A percentile compares a stretch with the other conserved stretches of the same genome.
Evolutionary conservation across 345 rosid genomes (phyloP).

Genomic region (Lepidium didymum): DNA sequence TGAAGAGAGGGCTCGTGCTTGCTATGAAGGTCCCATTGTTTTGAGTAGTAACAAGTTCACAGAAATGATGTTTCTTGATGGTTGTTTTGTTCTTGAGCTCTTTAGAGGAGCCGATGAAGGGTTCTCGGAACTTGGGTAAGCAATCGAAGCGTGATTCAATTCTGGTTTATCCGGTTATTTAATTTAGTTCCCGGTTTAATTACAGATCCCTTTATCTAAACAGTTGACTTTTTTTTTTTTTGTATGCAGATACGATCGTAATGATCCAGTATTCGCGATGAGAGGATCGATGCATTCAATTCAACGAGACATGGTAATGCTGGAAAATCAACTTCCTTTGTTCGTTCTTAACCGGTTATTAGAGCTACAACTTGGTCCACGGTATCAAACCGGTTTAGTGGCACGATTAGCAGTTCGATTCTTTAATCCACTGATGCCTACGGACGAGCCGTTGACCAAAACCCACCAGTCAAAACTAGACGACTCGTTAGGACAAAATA

Average conservation of each 20-base stretch:
- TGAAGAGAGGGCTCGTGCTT: slow-evolving; percentile 55
- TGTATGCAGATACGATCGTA: slow-evolving; percentile 35
- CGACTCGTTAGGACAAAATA: slow-evolving; percentile 23
- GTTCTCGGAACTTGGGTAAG: slow-evolving; percentile 42
- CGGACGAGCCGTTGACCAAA: slow-evolving; percentile 65
- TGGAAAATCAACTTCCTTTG: slow-evolving; percentile 72
- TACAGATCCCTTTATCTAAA: background rate
- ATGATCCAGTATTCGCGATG: slow-evolving; percentile 71
- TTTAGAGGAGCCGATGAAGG: slow-evolving; percentile 64
- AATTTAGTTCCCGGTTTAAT: background rate
- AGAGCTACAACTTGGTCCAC: slow-evolving; percentile 48
- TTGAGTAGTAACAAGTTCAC: slow-evolving; percentile 62
- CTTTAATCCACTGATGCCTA: slow-evolving; percentile 71
- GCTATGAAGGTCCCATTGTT: slow-evolving; percentile 52
- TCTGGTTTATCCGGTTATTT: background rate
- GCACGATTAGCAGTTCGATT: slow-evolving; percentile 50
- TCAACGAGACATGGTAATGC: slow-evolving; percentile 77
- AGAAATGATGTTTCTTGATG: slow-evolving; percentile 81
- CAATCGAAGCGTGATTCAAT: background rate
- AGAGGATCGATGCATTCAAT: slow-evolving; percentile 79
- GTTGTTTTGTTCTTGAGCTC: slow-evolving; percentile 67
- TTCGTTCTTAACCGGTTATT: slow-evolving; percentile 54
- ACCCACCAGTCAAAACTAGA: slow-evolving; percentile 34
- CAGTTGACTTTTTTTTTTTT: background rate
- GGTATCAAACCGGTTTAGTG: slow-evolving; percentile 49